A percentile compares a stretch with the other conserved stretches of the same genome.
Conservation (phyloP, 306 rosid species). For the Rosa persica region DNA sequence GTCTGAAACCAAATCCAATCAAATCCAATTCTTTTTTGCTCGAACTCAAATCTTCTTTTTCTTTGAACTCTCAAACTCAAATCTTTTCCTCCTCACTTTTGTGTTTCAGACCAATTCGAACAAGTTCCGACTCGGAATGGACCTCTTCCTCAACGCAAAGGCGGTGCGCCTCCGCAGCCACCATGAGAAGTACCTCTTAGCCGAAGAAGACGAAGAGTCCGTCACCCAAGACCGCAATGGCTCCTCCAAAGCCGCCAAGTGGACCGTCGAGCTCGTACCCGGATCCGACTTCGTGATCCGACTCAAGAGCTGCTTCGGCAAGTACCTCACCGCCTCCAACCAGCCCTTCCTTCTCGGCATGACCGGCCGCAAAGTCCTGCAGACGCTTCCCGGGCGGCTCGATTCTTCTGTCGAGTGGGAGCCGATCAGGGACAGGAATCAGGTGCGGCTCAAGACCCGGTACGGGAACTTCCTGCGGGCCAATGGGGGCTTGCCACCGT, state of each 20-base stretch:
- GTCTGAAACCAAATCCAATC: not conserved
- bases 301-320: constrained; percentile 76
- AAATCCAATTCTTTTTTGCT: no score
- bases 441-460: constrained; percentile 65
- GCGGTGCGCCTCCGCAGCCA: constrained; percentile 79
- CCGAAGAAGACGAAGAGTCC: constrained; percentile 85
- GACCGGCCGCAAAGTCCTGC: constrained; percentile 82
- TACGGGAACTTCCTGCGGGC: constrained; percentile 80
- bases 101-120: constrained; percentile 22
- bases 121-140: constrained; percentile 57
- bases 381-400: constrained; percentile 48
- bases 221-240: constrained; percentile 70
- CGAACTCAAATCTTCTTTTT: not conserved
- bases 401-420: constrained; percentile 95
- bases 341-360: constrained; percentile 66
- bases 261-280: constrained; percentile 65
- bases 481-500: constrained; percentile 84
- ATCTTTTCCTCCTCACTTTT: no score
- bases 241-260: constrained; percentile 57
- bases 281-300: constrained; percentile 58
- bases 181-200: constrained; percentile 70
- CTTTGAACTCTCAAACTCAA: no score
- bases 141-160: constrained; percentile 68
- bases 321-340: constrained; percentile 79
- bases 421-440: constrained; percentile 57